Evolutionary conservation across 306 rosid genomes (phyloP).

Genomic region (Malus sylvestris): DNA sequence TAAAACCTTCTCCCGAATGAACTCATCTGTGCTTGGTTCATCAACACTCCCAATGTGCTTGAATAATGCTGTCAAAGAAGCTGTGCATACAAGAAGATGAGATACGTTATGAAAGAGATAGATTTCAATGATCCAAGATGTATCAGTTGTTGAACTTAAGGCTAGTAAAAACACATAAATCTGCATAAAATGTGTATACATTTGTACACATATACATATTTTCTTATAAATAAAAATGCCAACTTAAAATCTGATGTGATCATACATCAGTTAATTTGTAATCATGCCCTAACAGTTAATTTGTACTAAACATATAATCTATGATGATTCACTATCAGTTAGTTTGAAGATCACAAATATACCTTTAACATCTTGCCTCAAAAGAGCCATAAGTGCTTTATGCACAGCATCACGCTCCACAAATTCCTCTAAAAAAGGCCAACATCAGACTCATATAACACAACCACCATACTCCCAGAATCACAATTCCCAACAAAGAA

Average conservation of each 20-base stretch:
- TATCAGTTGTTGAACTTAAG: neutral
- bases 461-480: neutral
- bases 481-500: neutral
- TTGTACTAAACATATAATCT: neutral
- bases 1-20: constrained; percentile 78
- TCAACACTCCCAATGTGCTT: constrained; percentile 82
- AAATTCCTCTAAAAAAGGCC: constrained; percentile 61
- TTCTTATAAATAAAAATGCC: neutral
- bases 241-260: neutral
- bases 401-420: constrained; percentile 99
- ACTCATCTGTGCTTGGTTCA: constrained; percentile 67
- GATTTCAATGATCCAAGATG: neutral
- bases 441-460: constrained; percentile 29
- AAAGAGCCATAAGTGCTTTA: constrained; percentile 90
- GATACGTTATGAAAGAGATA: neutral
- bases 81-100: constrained; percentile 43
- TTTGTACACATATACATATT: neutral
- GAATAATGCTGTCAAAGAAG: constrained; percentile 86
- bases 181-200: neutral
- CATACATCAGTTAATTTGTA: neutral
- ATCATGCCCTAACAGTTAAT: neutral
- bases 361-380: constrained; percentile 98
- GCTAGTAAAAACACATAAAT: neutral
- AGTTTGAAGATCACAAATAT: constrained; percentile 8
- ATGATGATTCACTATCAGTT: neutral